These are phyloP conservation scores for Euphorbia pulcherrima DNA, from an alignment of 345 rosid species.

Conservation along the genomic window DNA sequence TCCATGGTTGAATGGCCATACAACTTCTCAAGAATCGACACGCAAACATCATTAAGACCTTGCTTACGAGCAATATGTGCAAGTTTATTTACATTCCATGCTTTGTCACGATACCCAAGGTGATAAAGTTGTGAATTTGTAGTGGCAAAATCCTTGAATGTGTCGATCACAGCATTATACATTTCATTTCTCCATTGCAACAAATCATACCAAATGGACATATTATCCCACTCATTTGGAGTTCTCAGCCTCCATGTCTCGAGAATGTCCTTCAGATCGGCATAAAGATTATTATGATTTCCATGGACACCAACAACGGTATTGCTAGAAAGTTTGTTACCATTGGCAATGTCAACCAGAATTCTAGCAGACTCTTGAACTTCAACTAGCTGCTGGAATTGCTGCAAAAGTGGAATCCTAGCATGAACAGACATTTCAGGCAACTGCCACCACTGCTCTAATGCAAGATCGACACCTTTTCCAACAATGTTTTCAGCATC, in stretches of 20 bases:
- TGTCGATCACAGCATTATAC: slow-evolving; percentile 87
- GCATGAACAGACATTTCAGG: slow-evolving; percentile 98
- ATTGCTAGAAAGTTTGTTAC: slow-evolving; percentile 66
- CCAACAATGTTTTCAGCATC: slow-evolving; percentile 90
- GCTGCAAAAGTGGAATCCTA: slow-evolving; percentile 90
- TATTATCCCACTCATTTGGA: slow-evolving; percentile 97
- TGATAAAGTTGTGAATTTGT: slow-evolving; percentile 84
- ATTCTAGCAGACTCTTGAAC: slow-evolving; percentile 95
- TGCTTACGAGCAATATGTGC: slow-evolving; percentile 96
- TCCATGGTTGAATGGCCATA: slow-evolving; percentile 98
- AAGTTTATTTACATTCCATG: slow-evolving; percentile 98
- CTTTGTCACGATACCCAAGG: slow-evolving; percentile 97
- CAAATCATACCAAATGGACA: slow-evolving; percentile 95
- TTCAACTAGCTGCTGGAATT: slow-evolving; percentile 96
- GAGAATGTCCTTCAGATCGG: slow-evolving; percentile 93
- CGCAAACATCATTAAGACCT: slow-evolving; percentile 94
- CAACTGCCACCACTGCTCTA: slow-evolving; percentile 98
- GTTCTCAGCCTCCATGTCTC: slow-evolving; percentile 98
- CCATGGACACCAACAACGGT: slow-evolving; percentile 66
- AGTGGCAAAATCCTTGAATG: slow-evolving; percentile 75
- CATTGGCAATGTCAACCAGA: slow-evolving; percentile 82
- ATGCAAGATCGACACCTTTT: slow-evolving; percentile 93
- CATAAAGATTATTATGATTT: slow-evolving; percentile 75
- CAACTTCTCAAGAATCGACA: slow-evolving; percentile 88
- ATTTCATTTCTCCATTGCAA: slow-evolving; percentile 99